phyloP scores from a whole-genome alignment of 768 basidiomycete genomes.

The Udeniomyces megalosporus region DNA sequence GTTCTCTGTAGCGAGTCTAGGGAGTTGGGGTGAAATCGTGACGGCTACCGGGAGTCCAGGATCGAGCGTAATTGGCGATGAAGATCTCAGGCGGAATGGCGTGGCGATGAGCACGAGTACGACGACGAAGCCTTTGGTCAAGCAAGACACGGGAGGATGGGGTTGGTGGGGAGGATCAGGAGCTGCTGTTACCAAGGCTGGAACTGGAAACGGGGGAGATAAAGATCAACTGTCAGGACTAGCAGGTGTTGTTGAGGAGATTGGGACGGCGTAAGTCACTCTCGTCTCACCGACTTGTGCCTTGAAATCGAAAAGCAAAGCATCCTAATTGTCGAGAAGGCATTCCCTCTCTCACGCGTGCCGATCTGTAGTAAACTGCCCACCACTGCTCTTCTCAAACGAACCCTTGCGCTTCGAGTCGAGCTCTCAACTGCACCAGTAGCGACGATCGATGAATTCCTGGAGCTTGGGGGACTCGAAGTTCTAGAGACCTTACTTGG shows the following conservation, averaged over 20 bases:
- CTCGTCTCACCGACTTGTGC: conserved; percentile 37
- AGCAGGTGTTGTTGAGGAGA: conserved; percentile 17
- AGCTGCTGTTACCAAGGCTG: conserved; percentile 28
- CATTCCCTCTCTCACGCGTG: neutral
- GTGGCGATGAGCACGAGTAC: too few species aligned
- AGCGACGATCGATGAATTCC: conserved; percentile 61
- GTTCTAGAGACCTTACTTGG: conserved; percentile 44
- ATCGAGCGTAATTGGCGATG: neutral
- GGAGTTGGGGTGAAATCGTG: conserved; percentile 18
- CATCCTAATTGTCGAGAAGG: too few species aligned
- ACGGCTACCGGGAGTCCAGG: neutral
- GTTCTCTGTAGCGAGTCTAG: conserved; percentile 22
- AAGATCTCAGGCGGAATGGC: neutral
- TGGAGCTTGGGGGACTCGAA: conserved; percentile 50
- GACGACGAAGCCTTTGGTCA: conserved; percentile 14
- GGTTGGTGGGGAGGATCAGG: conserved; percentile 56
- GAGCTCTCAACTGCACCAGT: conserved; percentile 70
- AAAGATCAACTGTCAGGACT: neutral
- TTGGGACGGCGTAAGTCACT: conserved; percentile 41
- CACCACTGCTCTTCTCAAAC: conserved; percentile 52
- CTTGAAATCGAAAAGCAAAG: neutral
- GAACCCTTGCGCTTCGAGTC: conserved; percentile 65
- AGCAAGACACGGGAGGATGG: conserved; percentile 46
- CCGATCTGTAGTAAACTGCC: conserved; percentile 31
- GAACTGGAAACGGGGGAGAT: conserved; percentile 26